Conservation (phyloP, 495 filamentous ascomycete genomes). For the Aspergillus heteromorphus region DNA sequence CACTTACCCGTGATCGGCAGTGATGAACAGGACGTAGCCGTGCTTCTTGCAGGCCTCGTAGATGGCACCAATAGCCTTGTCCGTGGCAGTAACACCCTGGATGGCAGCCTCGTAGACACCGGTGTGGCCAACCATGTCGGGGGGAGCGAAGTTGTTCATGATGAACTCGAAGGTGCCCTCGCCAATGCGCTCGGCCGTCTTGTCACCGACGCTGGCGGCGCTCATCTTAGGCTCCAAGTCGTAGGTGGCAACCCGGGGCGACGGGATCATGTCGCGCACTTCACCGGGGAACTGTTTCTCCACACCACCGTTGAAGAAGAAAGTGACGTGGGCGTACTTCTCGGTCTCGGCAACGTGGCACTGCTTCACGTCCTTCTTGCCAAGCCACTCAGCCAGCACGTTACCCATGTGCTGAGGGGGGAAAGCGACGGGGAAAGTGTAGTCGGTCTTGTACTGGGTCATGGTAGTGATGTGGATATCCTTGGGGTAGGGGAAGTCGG, state of each 20-base stretch:
- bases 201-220: slow-evolving; percentile 77
- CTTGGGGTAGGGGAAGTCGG: slow-evolving; percentile 93
- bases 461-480: slow-evolving; percentile 89
- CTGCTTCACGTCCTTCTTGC: slow-evolving; percentile 80
- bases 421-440: slow-evolving; percentile 89
- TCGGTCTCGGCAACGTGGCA: slow-evolving; percentile 97
- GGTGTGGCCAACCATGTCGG: slow-evolving; percentile 99
- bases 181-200: slow-evolving; percentile 75
- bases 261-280: slow-evolving; percentile 70
- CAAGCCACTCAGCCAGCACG: slow-evolving; percentile 91
- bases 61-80: slow-evolving; percentile 87
- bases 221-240: slow-evolving; percentile 97
- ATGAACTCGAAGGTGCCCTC: slow-evolving; percentile 85
- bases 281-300: slow-evolving; percentile 95
- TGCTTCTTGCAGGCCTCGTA: slow-evolving; percentile 89
- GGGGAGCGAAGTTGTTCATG: slow-evolving; percentile 99
- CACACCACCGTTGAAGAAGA: slow-evolving; percentile 99
- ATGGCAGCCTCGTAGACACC: slow-evolving; percentile 97
- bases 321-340: slow-evolving; percentile 98
- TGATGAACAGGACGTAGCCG: slow-evolving; percentile 89
- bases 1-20: slow-evolving; percentile 81
- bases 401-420: slow-evolving; percentile 93
- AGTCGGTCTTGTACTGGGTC: slow-evolving; percentile 98
- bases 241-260: slow-evolving; percentile 85
- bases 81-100: slow-evolving; percentile 74